These are phyloP conservation scores for Clarireedia sp. DNA, from an alignment of 2,329 filamentous ascomycete species.

Conservation along the genomic window DNA sequence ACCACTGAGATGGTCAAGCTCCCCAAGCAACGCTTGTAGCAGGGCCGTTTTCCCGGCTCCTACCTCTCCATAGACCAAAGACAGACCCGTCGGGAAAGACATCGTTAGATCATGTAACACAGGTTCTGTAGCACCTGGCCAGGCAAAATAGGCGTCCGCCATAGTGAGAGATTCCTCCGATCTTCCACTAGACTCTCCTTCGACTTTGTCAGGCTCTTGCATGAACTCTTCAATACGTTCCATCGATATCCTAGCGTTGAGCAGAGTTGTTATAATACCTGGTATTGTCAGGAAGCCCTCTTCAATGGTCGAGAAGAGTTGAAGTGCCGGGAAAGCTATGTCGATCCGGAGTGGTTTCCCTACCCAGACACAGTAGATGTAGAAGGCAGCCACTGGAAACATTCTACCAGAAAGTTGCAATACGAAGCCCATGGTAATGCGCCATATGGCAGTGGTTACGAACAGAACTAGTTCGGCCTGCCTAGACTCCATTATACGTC, in stretches of 20 bases:
- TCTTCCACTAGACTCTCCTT: constrained; percentile 31
- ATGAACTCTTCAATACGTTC: constrained; percentile 80
- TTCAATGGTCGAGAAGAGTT: constrained; percentile 72
- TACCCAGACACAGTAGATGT: constrained; percentile 68
- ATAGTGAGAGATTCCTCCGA: constrained; percentile 38
- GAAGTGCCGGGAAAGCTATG: constrained; percentile 77
- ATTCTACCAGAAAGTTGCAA: constrained; percentile 65
- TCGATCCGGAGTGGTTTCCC: constrained; percentile 64
- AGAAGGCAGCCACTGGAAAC: constrained; percentile 76
- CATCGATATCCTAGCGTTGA: constrained; percentile 79
- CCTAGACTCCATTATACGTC: constrained; percentile 58
- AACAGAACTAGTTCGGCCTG: constrained; percentile 59
- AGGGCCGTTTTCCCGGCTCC: constrained; percentile 52
- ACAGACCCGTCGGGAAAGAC: constrained; percentile 47
- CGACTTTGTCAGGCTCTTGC: constrained; percentile 70
- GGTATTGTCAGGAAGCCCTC: constrained; percentile 67
- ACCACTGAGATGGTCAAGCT: constrained; percentile 23
- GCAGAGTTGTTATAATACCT: constrained; percentile 62
- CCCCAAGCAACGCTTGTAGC: constrained; percentile 27
- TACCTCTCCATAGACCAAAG: constrained; percentile 55
- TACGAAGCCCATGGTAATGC: constrained; percentile 54
- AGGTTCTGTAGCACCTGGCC: constrained; percentile 58
- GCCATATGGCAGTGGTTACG: constrained; percentile 56
- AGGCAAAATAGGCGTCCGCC: constrained; percentile 63
- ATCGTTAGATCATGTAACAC: constrained; percentile 48